Base-by-base conservation (phyloP, 2,329 filamentous ascomycete genomes). In the Alternaria arborescens region DNA sequence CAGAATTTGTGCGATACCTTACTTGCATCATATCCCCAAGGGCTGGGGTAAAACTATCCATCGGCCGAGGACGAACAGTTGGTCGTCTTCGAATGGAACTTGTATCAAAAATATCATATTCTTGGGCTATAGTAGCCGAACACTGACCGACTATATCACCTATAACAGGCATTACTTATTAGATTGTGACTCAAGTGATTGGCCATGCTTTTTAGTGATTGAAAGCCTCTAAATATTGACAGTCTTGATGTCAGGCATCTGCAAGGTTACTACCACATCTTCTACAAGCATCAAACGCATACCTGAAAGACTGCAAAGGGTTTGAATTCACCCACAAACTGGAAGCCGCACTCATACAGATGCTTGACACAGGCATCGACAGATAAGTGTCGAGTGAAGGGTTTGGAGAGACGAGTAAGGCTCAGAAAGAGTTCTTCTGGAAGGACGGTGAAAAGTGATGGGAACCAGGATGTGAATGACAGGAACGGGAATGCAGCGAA, bases 281-380 rank as follows among this genome's bases (percentile, higher is more conserved):
- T 34, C 32, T 34, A 34, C 14, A 14, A 14, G 75, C 46, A 74
- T 75, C 4, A 67, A 78, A 43, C 51, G 54, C 8, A 67, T 79
- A 26, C 10, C 28, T 30, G 28, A 30, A 30, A 11, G 8, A 30
- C 24, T 74, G 58, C 42, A 8, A 60, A 71, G 67, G 62, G 36
- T 66, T 79, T 2, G 66, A 67, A 62, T 30, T 11, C 28, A 11
- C 28, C 28, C 28, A 30, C 8, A 30, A 30, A 30, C 28, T 11
- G 8, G 67, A 79, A 38, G 64, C 79, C 52, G 69, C 71, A 30
- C 28, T 30, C 28, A 30, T 11, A 11, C 28, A 30, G 28, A 30
- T 30, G 28, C 20, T 16, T 16, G 32, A 36, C 12, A 36, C 32
- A 16, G 11, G 32, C 12, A 16, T 36, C 14, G 32, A 36, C n/a